Conservation (phyloP, 2,329 filamentous ascomycete species). For the Alternaria hordeiaustralica region DNA sequence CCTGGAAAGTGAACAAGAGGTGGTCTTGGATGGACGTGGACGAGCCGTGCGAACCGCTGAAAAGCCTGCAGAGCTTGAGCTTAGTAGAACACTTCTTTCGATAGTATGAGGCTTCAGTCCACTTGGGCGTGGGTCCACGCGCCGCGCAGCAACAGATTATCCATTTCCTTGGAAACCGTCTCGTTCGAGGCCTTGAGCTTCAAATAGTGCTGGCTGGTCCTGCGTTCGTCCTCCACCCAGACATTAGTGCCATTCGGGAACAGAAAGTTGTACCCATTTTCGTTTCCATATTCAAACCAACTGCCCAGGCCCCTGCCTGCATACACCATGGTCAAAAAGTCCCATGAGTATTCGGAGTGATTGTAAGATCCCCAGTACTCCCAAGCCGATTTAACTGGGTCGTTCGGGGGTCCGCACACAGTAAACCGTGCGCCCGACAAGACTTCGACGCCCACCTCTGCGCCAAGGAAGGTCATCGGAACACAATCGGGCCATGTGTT, state of each 20-base stretch:
- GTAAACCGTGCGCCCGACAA: conserved; percentile 50
- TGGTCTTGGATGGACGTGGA: background rate
- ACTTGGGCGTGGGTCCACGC: conserved; percentile 3
- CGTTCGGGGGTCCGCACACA: conserved; percentile 16
- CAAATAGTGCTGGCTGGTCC: conserved; percentile 49
- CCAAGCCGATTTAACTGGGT: conserved; percentile 29
- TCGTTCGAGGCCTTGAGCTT: background rate
- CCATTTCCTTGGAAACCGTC: conserved; percentile 4
- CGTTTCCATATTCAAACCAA: conserved; percentile 47
- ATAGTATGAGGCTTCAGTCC: conserved; percentile 3
- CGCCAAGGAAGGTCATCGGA: conserved; percentile 51
- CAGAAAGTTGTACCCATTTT: conserved; percentile 52
- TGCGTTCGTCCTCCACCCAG: conserved; percentile 51
- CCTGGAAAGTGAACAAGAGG: background rate
- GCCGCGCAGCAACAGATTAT: background rate
- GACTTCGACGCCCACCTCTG: conserved; percentile 54
- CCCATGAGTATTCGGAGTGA: conserved; percentile 27
- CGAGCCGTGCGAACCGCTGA: background rate
- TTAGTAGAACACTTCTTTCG: background rate
- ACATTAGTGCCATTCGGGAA: conserved; percentile 50
- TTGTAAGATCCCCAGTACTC: conserved; percentile 34
- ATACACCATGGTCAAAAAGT: conserved; percentile 33
- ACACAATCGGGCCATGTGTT: conserved; percentile 52
- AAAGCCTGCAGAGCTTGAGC: background rate
- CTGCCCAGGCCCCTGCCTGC: conserved; percentile 30